Conservation (phyloP, 306 rosid genomes). For the Purshia tridentata region DNA sequence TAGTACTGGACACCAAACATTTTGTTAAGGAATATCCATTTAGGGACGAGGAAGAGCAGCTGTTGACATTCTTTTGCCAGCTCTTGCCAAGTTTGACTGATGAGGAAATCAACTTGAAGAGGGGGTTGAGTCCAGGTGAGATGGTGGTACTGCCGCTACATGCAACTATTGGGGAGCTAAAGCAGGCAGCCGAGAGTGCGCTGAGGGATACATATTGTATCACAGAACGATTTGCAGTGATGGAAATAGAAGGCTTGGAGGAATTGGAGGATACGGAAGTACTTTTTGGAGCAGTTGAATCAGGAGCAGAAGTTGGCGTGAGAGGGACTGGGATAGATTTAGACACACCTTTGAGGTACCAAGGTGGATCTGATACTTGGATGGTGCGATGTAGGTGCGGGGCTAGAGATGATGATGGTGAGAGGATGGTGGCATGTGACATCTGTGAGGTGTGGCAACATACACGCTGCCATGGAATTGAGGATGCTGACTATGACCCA, state of each 20-base stretch:
- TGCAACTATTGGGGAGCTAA: slow-evolving; percentile 68
- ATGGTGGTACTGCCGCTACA: slow-evolving; percentile 67
- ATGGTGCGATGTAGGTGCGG: slow-evolving; percentile 81
- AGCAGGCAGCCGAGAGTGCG: slow-evolving; percentile 60
- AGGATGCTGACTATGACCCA: slow-evolving; percentile 60
- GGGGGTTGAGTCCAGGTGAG: slow-evolving; percentile 51
- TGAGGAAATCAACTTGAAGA: slow-evolving; percentile 28
- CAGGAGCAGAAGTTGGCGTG: slow-evolving; percentile 58
- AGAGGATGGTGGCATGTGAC: slow-evolving; percentile 87
- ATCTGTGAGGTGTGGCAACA: slow-evolving; percentile 91
- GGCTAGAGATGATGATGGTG: slow-evolving; percentile 85
- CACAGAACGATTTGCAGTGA: slow-evolving; percentile 50
- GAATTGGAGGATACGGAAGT: slow-evolving; percentile 50
- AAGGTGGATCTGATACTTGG: slow-evolving; percentile 73
- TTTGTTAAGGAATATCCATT: slow-evolving; percentile 72
- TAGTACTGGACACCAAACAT: slow-evolving; percentile 65
- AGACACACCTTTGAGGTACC: slow-evolving; percentile 48
- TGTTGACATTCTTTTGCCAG: slow-evolving; percentile 53
- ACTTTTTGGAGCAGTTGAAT: slow-evolving; percentile 58
- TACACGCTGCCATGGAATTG: slow-evolving; percentile 71
- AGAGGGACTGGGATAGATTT: slow-evolving; percentile 54
- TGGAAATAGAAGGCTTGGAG: slow-evolving; percentile 51
- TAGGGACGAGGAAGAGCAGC: slow-evolving; percentile 54
- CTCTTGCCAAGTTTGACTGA: slow-evolving; percentile 49
- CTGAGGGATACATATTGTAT: slow-evolving; percentile 75